These are phyloP conservation scores for Sutorius eximius DNA, from an alignment of 1,284 basidiomycete genomes.

Conservation along the genomic window DNA sequence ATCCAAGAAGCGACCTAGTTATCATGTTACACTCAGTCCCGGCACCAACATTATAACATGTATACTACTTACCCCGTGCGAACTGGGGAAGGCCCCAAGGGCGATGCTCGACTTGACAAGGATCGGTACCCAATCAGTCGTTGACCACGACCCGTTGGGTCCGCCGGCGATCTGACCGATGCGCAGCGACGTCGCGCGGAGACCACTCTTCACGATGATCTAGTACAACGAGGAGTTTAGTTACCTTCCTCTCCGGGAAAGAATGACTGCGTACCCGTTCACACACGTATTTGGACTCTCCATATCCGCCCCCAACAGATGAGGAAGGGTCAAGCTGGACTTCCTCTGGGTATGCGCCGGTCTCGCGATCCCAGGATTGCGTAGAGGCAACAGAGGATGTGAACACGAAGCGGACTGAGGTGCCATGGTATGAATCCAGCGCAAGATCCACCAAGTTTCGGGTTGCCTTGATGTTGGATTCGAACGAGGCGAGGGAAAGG, in stretches of 20 bases:
- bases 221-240: background rate
- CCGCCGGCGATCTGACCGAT: conserved; percentile 37
- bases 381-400: conserved; percentile 6
- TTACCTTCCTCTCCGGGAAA: background rate
- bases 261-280: conserved; percentile 3
- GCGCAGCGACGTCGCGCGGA: conserved; percentile 28
- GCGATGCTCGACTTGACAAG: conserved; percentile 30
- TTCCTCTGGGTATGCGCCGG: conserved; percentile 6
- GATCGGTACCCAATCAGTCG: conserved; percentile 36
- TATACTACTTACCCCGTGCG: conserved; percentile 4
- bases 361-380: conserved; percentile 3
- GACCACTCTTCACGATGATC: conserved; percentile 29
- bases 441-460: conserved; percentile 9
- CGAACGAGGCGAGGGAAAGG: conserved; percentile 8
- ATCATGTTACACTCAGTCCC: background rate
- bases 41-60: background rate
- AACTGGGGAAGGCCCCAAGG: conserved; percentile 16
- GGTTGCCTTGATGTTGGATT: conserved; percentile 4
- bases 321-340: conserved; percentile 1
- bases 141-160: conserved; percentile 32
- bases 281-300: conserved; percentile 10
- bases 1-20: conserved; percentile 27
- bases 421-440: background rate
- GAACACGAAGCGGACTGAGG: conserved; percentile 6
- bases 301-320: conserved; percentile 5